These are phyloP conservation scores for Backusella liffmaniae DNA, from an alignment of 192 early-diverging fungal genomes.

Conservation along the genomic window DNA sequence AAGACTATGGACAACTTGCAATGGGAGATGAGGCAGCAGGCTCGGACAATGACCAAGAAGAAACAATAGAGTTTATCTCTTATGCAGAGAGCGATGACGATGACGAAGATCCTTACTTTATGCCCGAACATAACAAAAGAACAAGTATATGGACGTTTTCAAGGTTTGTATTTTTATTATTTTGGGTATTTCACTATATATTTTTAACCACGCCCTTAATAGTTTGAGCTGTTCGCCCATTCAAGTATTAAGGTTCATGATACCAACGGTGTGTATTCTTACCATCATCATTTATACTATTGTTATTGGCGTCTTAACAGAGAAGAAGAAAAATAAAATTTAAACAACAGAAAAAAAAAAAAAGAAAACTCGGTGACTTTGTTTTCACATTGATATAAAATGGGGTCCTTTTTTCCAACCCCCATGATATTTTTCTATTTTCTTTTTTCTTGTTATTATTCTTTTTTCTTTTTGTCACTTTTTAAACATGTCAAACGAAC, in stretches of 20 bases:
- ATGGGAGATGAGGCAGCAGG: neutral
- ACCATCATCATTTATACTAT: constrained; percentile 36
- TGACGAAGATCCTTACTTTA: constrained; percentile 42
- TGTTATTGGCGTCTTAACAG: constrained; percentile 28
- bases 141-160: constrained; percentile 33
- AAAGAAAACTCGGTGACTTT: constrained; percentile 5
- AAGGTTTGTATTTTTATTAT: constrained; percentile 3
- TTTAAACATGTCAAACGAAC: constrained; percentile 9
- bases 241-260: constrained; percentile 32
- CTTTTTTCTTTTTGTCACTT: neutral
- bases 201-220: neutral
- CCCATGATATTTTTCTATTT: neutral
- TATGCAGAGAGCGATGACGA: constrained; percentile 44
- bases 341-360: neutral
- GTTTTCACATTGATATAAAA: neutral
- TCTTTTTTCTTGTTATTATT: constrained; percentile 3
- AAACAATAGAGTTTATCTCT: constrained; percentile 40
- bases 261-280: constrained; percentile 33
- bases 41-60: constrained; percentile 29
- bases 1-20: constrained; percentile 11
- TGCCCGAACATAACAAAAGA: constrained; percentile 39
- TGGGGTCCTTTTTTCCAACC: too few relatives aligned
- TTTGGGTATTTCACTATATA: too few relatives aligned
- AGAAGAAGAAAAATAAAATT: constrained; percentile 14
- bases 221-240: constrained; percentile 37